Conservation (phyloP, 1,139 yeast genomes). For the Lodderomyces elongisporus region DNA sequence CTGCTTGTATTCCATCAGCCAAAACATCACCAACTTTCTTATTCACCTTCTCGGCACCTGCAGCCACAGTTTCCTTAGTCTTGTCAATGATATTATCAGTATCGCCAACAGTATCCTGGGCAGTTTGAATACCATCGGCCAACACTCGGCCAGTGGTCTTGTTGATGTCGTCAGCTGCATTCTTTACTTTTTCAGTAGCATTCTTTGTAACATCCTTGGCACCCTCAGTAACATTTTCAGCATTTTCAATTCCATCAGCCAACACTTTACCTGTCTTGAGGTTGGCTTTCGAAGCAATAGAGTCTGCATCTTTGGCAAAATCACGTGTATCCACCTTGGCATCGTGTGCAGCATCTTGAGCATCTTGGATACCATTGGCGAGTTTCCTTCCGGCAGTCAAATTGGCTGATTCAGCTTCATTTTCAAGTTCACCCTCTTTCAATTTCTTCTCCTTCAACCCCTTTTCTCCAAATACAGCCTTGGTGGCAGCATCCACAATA, state of each 20-base stretch:
- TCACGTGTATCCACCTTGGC: constrained; percentile 20
- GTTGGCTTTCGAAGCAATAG: background rate
- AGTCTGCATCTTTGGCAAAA: constrained; percentile 16
- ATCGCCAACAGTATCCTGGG: constrained; percentile 17
- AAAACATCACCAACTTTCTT: constrained; percentile 23
- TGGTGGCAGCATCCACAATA: constrained; percentile 7
- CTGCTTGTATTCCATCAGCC: constrained; percentile 25
- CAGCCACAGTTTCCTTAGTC: constrained; percentile 7
- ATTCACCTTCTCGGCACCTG: constrained; percentile 15
- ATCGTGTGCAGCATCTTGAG: constrained; percentile 5
- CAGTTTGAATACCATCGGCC: constrained; percentile 25
- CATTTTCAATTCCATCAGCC: constrained; percentile 25
- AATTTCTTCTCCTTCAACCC: constrained; percentile 8
- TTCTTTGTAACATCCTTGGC: constrained; percentile 18
- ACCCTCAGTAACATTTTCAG: constrained; percentile 20
- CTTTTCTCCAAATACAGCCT: constrained; percentile 8
- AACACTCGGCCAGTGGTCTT: constrained; percentile 14
- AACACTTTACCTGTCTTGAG: constrained; percentile 15
- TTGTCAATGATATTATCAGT: constrained; percentile 12
- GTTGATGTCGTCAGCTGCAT: constrained; percentile 3
- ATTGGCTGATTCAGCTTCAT: constrained; percentile 6
- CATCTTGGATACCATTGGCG: constrained; percentile 8
- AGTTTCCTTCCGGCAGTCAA: constrained; percentile 6
- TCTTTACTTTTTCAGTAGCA: constrained; percentile 19
- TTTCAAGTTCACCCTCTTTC: constrained; percentile 5